Evolutionary conservation across 768 basidiomycete species (phyloP).

Genomic region (Dioszegia hungarica): DNA sequence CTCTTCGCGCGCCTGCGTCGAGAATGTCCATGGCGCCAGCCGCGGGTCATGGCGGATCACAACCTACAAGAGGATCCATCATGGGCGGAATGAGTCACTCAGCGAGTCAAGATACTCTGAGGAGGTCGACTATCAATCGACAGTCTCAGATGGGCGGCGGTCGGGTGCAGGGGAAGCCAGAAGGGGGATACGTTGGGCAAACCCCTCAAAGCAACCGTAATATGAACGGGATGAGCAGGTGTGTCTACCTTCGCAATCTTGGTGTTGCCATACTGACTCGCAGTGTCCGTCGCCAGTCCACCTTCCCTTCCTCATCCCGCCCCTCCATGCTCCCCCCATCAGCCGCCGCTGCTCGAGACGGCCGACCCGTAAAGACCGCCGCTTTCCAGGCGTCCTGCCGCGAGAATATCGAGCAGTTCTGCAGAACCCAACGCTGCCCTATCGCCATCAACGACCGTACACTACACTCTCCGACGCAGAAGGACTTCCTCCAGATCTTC

Average conservation of each 20-base stretch:
- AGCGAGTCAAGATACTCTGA: conserved; percentile 5
- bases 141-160: conserved; percentile 38
- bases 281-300: conserved; percentile 70
- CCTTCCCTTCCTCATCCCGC: conserved; percentile 51
- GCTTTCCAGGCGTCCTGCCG: conserved; percentile 66
- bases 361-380: conserved; percentile 70
- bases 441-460: conserved; percentile 55
- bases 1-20: conserved; percentile 5
- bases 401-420: conserved; percentile 66
- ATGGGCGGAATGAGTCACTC: conserved; percentile 12
- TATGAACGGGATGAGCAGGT: conserved; percentile 50
- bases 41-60: conserved; percentile 61
- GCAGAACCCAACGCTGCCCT: conserved; percentile 48
- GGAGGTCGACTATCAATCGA: conserved; percentile 10
- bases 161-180: conserved; percentile 65
- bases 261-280: too few species aligned
- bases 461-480: conserved; percentile 64
- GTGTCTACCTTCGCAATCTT: too few species aligned
- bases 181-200: conserved; percentile 57
- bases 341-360: conserved; percentile 58
- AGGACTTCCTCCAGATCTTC: conserved; percentile 81
- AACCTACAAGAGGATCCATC: conserved; percentile 44
- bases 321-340: conserved; percentile 53
- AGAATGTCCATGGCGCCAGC: conserved; percentile 49
- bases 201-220: conserved; percentile 62